A percentile compares a stretch with the other conserved stretches of the same genome.
Conservation (phyloP, 75 land plant species). For the Azolla pinnata region DNA sequence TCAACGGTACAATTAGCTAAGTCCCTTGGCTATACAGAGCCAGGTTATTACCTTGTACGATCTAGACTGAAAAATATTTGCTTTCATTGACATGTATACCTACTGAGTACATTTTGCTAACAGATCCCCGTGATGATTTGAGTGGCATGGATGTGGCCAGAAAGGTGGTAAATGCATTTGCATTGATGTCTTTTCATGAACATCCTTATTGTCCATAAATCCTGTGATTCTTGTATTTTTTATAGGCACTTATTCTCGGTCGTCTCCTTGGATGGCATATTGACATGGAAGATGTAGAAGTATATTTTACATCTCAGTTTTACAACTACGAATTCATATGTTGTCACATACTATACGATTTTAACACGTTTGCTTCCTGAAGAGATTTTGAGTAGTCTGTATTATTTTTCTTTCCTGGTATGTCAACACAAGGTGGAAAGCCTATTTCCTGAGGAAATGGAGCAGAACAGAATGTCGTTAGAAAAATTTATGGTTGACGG, state of each 20-base stretch:
- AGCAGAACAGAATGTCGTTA: conserved; percentile 38
- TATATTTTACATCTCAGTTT: conserved; percentile 4
- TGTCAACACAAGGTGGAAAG: conserved; percentile 52
- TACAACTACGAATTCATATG: too few species aligned
- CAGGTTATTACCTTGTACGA: conserved; percentile 63
- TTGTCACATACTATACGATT: background rate
- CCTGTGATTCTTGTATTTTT: background rate
- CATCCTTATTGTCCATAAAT: background rate
- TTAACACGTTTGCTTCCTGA: too few species aligned
- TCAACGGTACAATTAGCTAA: conserved; percentile 61
- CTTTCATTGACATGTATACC: too few species aligned
- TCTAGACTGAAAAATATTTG: background rate
- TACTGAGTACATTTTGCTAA: too few species aligned
- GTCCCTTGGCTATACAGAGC: conserved; percentile 70
- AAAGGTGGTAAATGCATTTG: conserved; percentile 48
- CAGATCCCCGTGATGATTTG: conserved; percentile 90
- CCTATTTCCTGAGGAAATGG: conserved; percentile 62
- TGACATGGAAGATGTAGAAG: conserved; percentile 48
- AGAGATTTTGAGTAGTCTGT: too few species aligned
- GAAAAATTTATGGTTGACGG: conserved; percentile 52
- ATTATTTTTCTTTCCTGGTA: background rate
- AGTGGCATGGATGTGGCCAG: conserved; percentile 93
- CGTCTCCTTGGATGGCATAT: conserved; percentile 56
- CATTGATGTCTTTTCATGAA: background rate
- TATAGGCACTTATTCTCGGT: conserved; percentile 63